Conservation (phyloP, 352 stramenopile species). For the Globisporangium takayamanum region DNA sequence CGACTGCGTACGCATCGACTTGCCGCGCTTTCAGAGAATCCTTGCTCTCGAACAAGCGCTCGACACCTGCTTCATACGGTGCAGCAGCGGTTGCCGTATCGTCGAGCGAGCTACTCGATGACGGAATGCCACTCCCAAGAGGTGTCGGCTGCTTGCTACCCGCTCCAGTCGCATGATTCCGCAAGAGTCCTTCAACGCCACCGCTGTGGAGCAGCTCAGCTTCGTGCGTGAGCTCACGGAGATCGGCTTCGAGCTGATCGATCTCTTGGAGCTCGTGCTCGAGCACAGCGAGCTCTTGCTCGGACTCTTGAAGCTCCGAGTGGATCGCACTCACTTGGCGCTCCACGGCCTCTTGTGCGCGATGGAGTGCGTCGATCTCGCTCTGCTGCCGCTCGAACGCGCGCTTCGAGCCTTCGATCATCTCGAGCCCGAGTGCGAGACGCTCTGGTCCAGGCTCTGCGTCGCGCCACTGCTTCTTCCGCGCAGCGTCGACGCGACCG, state of each 20-base stretch:
- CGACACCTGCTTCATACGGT: constrained; percentile 40
- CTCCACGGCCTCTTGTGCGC: constrained; percentile 87
- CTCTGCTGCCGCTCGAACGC: constrained; percentile 90
- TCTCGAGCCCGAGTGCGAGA: constrained; percentile 81
- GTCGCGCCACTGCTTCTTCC: constrained; percentile 84
- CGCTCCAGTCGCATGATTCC: constrained; percentile 9
- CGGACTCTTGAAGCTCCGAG: constrained; percentile 83
- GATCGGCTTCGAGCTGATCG: constrained; percentile 87
- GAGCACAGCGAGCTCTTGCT: constrained; percentile 87
- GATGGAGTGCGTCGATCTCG: constrained; percentile 90
- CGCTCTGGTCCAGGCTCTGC: constrained; percentile 84
- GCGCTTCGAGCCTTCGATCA: constrained; percentile 92
- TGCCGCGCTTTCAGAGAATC: constrained; percentile 40
- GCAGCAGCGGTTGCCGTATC: background rate
- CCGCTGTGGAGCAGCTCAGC: constrained; percentile 73
- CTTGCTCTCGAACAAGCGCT: constrained; percentile 45
- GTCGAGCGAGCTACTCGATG: no score
- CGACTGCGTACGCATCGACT: constrained; percentile 86
- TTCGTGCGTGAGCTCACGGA: constrained; percentile 90
- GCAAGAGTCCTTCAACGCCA: constrained; percentile 48
- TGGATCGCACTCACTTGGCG: constrained; percentile 87
- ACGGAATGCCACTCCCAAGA: constrained; percentile 46
- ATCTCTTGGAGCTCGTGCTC: constrained; percentile 91
- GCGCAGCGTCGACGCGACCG: constrained; percentile 50
- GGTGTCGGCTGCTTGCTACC: constrained; percentile 19